These are phyloP conservation scores for Talaromyces trachyspermus DNA, from an alignment of 495 filamentous ascomycete species.

Conservation along the genomic window DNA sequence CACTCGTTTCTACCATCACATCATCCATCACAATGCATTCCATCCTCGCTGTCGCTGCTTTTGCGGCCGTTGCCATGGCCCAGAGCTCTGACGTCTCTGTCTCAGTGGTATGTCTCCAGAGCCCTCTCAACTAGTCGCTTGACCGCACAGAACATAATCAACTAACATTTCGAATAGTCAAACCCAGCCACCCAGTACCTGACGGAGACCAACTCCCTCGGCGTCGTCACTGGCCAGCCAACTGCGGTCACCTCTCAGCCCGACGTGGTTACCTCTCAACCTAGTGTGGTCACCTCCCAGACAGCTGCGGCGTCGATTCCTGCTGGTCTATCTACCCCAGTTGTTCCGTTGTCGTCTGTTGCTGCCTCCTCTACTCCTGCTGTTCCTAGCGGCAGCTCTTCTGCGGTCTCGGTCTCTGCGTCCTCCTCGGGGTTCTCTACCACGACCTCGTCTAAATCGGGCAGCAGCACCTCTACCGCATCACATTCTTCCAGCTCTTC, in stretches of 20 bases:
- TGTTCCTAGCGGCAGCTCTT: slow-evolving; percentile 8
- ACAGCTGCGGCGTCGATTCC: slow-evolving; percentile 39
- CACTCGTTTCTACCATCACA: slow-evolving; percentile 11
- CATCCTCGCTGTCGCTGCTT: slow-evolving; percentile 31
- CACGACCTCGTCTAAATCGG: slow-evolving; percentile 13
- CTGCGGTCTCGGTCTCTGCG: slow-evolving; percentile 16
- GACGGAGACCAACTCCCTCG: slow-evolving; percentile 46
- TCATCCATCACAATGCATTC: slow-evolving; percentile 30
- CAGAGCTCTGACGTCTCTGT: slow-evolving; percentile 13
- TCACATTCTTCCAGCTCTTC: slow-evolving; percentile 15
- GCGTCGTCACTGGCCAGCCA: slow-evolving; percentile 49
- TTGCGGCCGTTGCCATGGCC: slow-evolving; percentile 34
- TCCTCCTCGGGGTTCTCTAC: slow-evolving; percentile 12
- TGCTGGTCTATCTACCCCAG: slow-evolving; percentile 31
- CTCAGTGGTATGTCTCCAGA: slow-evolving; percentile 7
- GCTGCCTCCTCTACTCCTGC: slow-evolving; percentile 11
- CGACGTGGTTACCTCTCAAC: slow-evolving; percentile 31
- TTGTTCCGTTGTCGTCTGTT: slow-evolving; percentile 10
- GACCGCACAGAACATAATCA: no score
- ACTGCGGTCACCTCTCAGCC: slow-evolving; percentile 27
- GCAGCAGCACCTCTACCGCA: slow-evolving; percentile 17
- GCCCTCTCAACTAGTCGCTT: no score
- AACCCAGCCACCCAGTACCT: slow-evolving; percentile 40
- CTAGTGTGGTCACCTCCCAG: slow-evolving; percentile 36
- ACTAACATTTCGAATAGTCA: no score